Evolutionary conservation across 2,329 filamentous ascomycete genomes (phyloP).

Genomic region (Xylariaceae sp.): DNA sequence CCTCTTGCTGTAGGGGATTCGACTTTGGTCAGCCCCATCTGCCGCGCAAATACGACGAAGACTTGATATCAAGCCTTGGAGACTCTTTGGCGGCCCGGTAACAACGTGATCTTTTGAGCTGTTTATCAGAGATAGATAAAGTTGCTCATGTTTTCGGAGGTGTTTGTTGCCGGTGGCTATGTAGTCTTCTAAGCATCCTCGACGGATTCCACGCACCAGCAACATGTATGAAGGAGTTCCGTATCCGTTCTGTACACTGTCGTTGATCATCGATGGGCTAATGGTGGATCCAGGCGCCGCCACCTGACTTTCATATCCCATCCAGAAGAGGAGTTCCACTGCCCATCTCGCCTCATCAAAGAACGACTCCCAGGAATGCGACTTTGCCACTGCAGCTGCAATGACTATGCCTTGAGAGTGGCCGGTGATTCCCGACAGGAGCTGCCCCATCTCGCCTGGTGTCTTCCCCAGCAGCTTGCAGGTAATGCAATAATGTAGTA

Average conservation of each 20-base stretch:
- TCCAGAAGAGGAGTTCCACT: conserved; percentile 96
- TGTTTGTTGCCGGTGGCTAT: conserved; percentile 97
- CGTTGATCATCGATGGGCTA: conserved; percentile 85
- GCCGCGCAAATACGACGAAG: conserved; percentile 95
- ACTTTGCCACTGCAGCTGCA: conserved; percentile 87
- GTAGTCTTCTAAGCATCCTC: conserved; percentile 88
- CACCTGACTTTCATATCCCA: conserved; percentile 94
- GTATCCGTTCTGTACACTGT: conserved; percentile 92
- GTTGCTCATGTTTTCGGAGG: conserved; percentile 87
- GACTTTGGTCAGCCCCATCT: conserved; percentile 91
- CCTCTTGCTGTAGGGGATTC: conserved; percentile 91
- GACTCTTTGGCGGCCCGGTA: conserved; percentile 92
- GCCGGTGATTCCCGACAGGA: conserved; percentile 75
- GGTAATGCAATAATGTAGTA: conserved; percentile 22
- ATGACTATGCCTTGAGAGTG: conserved; percentile 97
- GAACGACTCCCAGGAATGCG: conserved; percentile 92
- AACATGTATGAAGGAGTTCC: conserved; percentile 95
- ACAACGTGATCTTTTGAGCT: conserved; percentile 96
- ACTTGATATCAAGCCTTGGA: conserved; percentile 94
- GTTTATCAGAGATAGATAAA: conserved; percentile 93
- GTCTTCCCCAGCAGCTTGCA: conserved; percentile 25
- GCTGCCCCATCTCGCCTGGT: conserved; percentile 20
- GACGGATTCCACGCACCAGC: conserved; percentile 90
- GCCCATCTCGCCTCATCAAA: conserved; percentile 79
- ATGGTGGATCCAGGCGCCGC: conserved; percentile 94